Base-by-base conservation (phyloP, 306 rosid genomes). In the Acacia crassicarpa region DNA sequence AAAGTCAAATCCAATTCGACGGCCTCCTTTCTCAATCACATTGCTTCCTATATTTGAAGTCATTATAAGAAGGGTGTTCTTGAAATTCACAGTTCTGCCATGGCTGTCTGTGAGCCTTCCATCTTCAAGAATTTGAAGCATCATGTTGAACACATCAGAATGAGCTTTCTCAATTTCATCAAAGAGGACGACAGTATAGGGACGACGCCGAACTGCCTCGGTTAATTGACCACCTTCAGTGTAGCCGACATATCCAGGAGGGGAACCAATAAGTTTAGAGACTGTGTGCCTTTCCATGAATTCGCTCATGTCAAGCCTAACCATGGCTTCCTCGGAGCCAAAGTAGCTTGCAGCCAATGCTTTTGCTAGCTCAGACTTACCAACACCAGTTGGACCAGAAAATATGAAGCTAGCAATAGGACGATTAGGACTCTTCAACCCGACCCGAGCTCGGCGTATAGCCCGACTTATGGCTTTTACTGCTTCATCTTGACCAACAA, bases 101-200 rank as follows among this genome's bases (percentile, higher is more conserved):
- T 93, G 93, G 63, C 97, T 94, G 84, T 94, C 97, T 0, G 98
- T 94, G 84, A 93, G 82, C 78, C 98, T 90, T 81, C 98, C 98
- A 62, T 94, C 98, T 83, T 94, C 98, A 8, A 94, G 91, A 68
- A 93, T 94, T 78, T 94, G 98, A 86, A 94, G 98, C 98, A 94
- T 94, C 97, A 92, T 94, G 91, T 94, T 94, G 86, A 94, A 92
- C 22, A 94, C 97, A 82, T 94, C 98, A 1, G 97, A 97, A 81
- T 94, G 98, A 74, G 98, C 98, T 88, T 95, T 93, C 90, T 95
- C 98, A 8, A 95, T 95, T 90, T 94, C 98, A 81, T 94, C 97
- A 75, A 94, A 93, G n/a, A 94, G 95, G 46, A 94, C 92, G 65
- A 94, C 98, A 38, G 97, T 93, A 87, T 94, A 94, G n/a, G 97